phyloP scores from a whole-genome alignment of 208 protist species.

The Acanthamoeba lenticulata region DNA sequence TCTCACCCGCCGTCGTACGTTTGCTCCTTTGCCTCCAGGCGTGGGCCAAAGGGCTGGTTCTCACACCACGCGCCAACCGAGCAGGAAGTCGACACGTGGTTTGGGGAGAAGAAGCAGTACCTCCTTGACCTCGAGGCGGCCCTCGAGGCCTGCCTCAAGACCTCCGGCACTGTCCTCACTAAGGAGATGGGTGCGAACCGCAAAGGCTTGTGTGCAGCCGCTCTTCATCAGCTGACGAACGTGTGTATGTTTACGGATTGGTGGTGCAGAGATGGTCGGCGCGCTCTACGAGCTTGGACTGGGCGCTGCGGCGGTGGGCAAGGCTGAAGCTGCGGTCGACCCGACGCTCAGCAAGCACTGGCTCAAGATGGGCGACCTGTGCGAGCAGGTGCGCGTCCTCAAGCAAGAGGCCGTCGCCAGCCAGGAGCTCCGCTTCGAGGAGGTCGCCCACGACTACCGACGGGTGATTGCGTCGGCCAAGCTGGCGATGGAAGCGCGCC shows the following conservation, averaged over 20 bases:
- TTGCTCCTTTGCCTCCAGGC: too few relatives aligned
- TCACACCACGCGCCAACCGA: neutral
- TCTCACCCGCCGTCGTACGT: slow-evolving; percentile 12
- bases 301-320: neutral
- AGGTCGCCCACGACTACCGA: slow-evolving; percentile 38
- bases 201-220: neutral
- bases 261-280: neutral
- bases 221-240: neutral
- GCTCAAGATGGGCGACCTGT: slow-evolving; percentile 22
- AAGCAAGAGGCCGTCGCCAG: slow-evolving; percentile 37
- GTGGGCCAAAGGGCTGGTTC: neutral
- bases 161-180: neutral
- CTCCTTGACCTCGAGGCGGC: neutral
- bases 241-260: too few relatives aligned
- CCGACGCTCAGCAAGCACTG: slow-evolving; percentile 39
- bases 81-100: slow-evolving; percentile 47
- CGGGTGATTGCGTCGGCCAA: slow-evolving; percentile 27
- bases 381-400: slow-evolving; percentile 30
- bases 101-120: slow-evolving; percentile 50
- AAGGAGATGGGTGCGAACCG: slow-evolving; percentile 23
- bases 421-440: slow-evolving; percentile 61
- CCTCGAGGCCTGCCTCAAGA: slow-evolving; percentile 18
- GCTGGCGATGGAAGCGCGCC: neutral
- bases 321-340: slow-evolving; percentile 6
- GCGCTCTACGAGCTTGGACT: slow-evolving; percentile 27